These are phyloP conservation scores for Fomes fomentarius DNA, from an alignment of 1,284 basidiomycete genomes.

Conservation along the genomic window DNA sequence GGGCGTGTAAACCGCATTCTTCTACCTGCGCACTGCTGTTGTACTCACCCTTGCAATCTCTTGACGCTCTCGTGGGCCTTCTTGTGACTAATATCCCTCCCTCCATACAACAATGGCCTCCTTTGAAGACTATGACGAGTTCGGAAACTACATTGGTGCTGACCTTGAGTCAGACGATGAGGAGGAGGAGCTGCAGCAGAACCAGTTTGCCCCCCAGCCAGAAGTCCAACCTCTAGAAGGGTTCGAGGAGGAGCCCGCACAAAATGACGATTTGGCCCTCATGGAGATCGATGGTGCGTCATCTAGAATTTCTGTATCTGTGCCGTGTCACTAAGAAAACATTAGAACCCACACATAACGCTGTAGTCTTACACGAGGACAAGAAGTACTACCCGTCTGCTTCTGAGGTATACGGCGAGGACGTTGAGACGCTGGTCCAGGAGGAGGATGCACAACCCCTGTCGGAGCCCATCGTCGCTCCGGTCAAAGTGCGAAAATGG, in stretches of 20 bases:
- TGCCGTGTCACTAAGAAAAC: background rate
- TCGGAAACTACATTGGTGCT: conserved; percentile 95
- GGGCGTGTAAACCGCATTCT: background rate
- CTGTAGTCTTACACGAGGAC: conserved; percentile 94
- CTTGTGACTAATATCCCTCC: background rate
- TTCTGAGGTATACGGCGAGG: conserved; percentile 89
- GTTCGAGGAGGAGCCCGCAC: conserved; percentile 67
- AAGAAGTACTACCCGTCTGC: conserved; percentile 98
- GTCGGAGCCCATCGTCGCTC: conserved; percentile 94
- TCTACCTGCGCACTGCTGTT: background rate
- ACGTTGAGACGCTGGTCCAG: conserved; percentile 96
- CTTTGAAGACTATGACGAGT: conserved; percentile 88
- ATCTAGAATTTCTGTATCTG: background rate
- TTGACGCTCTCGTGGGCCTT: background rate
- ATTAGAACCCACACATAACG: conserved; percentile 76
- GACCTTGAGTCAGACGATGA: conserved; percentile 91
- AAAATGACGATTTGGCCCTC: conserved; percentile 57
- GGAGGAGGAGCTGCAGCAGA: conserved; percentile 67
- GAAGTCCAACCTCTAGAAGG: conserved; percentile 67
- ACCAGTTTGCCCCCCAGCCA: conserved; percentile 43
- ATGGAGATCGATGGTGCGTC: conserved; percentile 83
- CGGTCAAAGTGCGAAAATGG: conserved; percentile 93
- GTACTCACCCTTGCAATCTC: background rate
- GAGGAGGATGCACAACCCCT: conserved; percentile 98
- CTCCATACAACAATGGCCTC: conserved; percentile 60